phyloP scores from a whole-genome alignment of 2,329 filamentous ascomycete species.

The Alternaria rosae region DNA sequence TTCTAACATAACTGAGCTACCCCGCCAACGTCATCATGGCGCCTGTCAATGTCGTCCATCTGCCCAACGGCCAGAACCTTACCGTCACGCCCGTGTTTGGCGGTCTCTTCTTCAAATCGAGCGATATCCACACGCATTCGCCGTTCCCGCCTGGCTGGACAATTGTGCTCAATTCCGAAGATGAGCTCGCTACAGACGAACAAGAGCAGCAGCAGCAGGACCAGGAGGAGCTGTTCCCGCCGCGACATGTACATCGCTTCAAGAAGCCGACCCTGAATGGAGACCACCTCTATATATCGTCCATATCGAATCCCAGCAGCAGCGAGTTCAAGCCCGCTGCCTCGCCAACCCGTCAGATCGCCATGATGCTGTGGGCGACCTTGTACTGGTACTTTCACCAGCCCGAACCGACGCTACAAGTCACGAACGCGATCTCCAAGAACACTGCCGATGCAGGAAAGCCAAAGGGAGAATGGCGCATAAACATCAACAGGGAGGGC shows the following conservation, averaged over 20 bases:
- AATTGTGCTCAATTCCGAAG: constrained; percentile 79
- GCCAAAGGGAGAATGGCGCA: constrained; percentile 85
- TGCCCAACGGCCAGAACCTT: constrained; percentile 88
- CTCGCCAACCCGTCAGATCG: constrained; percentile 86
- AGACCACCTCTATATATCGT: constrained; percentile 90
- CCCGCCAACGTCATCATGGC: constrained; percentile 50
- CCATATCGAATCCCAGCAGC: constrained; percentile 82
- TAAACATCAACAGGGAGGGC: constrained; percentile 86
- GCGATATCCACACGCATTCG: constrained; percentile 71
- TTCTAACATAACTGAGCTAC: constrained; percentile 22
- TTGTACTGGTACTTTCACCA: constrained; percentile 99
- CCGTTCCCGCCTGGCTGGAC: constrained; percentile 89
- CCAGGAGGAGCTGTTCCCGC: constrained; percentile 36
- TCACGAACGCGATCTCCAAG: constrained; percentile 69
- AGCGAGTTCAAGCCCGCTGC: constrained; percentile 79
- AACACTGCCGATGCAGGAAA: constrained; percentile 71
- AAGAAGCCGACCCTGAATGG: constrained; percentile 75
- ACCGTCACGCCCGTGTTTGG: constrained; percentile 86
- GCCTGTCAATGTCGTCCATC: constrained; percentile 62
- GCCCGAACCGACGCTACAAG: constrained; percentile 69
- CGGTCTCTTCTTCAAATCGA: constrained; percentile 88
- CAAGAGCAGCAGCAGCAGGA: constrained; percentile 45
- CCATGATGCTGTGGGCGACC: constrained; percentile 95
- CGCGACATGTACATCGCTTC: constrained; percentile 68
- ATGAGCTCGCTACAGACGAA: constrained; percentile 33